phyloP scores from a whole-genome alignment of 2,329 filamentous ascomycete genomes.

The Coniella vitis region DNA sequence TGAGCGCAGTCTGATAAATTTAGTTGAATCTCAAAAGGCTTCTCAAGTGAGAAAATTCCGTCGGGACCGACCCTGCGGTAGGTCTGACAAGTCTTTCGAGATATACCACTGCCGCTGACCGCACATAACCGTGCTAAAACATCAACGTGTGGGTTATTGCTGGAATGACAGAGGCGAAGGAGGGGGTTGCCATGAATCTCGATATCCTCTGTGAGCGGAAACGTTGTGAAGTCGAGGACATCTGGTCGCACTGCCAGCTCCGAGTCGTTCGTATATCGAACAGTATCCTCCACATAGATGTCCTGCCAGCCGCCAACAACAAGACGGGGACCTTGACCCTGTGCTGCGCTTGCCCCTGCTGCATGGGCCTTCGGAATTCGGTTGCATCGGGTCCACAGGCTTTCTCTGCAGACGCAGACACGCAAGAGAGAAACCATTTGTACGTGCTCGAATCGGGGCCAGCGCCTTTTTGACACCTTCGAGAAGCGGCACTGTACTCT shows the following conservation, averaged over 20 bases:
- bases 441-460: not conserved
- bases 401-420: not conserved
- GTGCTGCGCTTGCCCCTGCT: not conserved
- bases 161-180: conserved; percentile 19
- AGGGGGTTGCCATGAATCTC: conserved; percentile 19
- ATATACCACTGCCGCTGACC: conserved; percentile 19
- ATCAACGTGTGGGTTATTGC: conserved; percentile 20
- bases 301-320: conserved; percentile 12
- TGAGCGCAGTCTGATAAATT: conserved; percentile 19
- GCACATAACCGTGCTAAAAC: conserved; percentile 21
- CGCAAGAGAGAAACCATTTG: conserved; percentile 6
- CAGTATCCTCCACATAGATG: conserved; percentile 4
- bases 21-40: conserved; percentile 11
- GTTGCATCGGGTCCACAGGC: not conserved
- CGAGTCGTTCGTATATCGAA: conserved; percentile 17
- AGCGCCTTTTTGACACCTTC: conserved; percentile 4
- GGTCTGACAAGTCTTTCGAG: conserved; percentile 19
- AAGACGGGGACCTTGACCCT: conserved; percentile 3
- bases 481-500: conserved; percentile 7
- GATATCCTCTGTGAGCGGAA: conserved; percentile 16
- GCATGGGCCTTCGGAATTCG: conserved; percentile 6
- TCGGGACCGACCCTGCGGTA: conserved; percentile 17
- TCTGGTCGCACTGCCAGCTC: conserved; percentile 18
- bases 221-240: conserved; percentile 19
- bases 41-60: not conserved